phyloP scores from a whole-genome alignment of 805 yeast genomes.

The Wickerhamomyces xylosicus region DNA sequence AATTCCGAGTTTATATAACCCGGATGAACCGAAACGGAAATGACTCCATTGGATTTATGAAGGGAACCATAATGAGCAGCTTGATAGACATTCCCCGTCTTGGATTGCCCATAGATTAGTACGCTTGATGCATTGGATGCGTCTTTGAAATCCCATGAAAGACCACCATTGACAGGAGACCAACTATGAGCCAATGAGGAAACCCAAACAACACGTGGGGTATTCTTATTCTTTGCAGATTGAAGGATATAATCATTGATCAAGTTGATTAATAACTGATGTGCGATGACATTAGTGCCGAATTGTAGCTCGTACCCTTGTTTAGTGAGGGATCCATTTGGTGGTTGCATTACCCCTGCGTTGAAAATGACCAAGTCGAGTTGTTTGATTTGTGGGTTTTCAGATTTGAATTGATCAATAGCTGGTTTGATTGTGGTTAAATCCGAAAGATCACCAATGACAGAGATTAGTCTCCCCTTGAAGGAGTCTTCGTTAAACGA shows the following conservation, averaged over 20 bases:
- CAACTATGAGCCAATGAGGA: slow-evolving; percentile 28
- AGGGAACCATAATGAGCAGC: slow-evolving; percentile 24
- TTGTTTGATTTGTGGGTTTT: slow-evolving; percentile 9
- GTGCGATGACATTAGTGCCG: slow-evolving; percentile 37
- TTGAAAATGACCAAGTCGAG: slow-evolving; percentile 31
- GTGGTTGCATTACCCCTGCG: slow-evolving; percentile 35
- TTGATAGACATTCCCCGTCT: slow-evolving; percentile 29
- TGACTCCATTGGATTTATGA: slow-evolving; percentile 20
- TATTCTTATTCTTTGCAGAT: slow-evolving; percentile 20
- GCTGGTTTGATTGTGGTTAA: slow-evolving; percentile 30
- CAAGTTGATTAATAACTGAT: slow-evolving; percentile 31
- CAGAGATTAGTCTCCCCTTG: slow-evolving; percentile 13
- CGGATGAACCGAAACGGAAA: slow-evolving; percentile 30
- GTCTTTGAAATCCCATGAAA: slow-evolving; percentile 22
- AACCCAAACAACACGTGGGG: slow-evolving; percentile 35
- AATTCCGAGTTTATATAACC: slow-evolving; percentile 29
- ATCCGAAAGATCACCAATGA: slow-evolving; percentile 28
- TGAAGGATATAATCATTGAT: slow-evolving; percentile 27
- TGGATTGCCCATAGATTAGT: slow-evolving; percentile 28
- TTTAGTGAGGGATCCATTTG: slow-evolving; percentile 23
- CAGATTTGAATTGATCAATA: slow-evolving; percentile 17
- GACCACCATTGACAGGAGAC: slow-evolving; percentile 23
- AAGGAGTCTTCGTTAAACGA: slow-evolving; percentile 5
- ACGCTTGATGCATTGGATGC: slow-evolving; percentile 4
- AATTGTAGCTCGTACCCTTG: slow-evolving; percentile 38